Evolutionary conservation across 805 yeast species (phyloP), one percentile per base, ranked within the genome.

Genomic region (Saccharomycopsis javanensis): DNA sequence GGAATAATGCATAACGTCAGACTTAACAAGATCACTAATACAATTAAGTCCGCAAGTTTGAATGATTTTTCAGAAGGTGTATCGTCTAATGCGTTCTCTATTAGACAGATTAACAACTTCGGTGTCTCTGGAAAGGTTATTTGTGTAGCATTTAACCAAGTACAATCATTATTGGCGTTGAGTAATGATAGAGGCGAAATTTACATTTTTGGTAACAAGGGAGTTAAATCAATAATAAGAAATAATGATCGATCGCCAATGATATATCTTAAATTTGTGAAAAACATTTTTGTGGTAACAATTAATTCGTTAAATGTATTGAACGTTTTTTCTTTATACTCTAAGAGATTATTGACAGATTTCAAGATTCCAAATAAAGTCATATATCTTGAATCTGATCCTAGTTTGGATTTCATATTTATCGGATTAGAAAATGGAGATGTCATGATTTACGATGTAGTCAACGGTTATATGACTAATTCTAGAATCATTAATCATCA

Each of bases 321-420:
- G 6, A 74, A 80, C 27, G 85, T 92, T 3, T 77, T 88, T 50
- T 89, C 96, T 0, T 66, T 92, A 23, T 80, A 81, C 56, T 72
- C 85, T 5, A 82, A 83, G 64, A 74, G 77, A 59, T 72, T 86
- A 7, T 68, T 92, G 55, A 79, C 81, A 20, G 77, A 81, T 1
- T 80, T 80, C 63, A 76, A 78, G 59, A 78, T 88, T 1, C 85
- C 86, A 1, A 83, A 86, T 1, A 75, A 78, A 11, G 77, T 91
- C n/a, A 76, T 87, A 1, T 77, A 87, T 2, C 73, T 84, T 13
- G 94, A 81, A 58, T 70, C 86, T 0, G 99, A 94, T 65, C 97
- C 97, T 1, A 78, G 95, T 0, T 68, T 94, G 62, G 97, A 91
- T 69, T 94, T 94, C 88, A 71, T 92, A 15, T 75, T 85, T 50